A percentile compares a stretch with the other conserved stretches of the same genome.
Evolutionary conservation across 306 rosid genomes (phyloP).

Genomic region (Quercus parvula): DNA sequence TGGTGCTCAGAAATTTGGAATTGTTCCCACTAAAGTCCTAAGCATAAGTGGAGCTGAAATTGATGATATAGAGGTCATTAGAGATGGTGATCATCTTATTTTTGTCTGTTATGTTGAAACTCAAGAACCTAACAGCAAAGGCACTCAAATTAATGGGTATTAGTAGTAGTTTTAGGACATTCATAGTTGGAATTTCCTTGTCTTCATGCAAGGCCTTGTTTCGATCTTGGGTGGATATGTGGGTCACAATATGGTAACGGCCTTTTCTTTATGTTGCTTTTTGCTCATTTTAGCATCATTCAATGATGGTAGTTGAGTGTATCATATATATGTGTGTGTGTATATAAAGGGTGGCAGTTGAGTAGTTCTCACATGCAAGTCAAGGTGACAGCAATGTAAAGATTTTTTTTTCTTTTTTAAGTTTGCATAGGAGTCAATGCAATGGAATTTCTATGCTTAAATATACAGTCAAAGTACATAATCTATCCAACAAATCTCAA

Average conservation of each 20-base stretch:
- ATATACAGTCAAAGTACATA: too few species aligned
- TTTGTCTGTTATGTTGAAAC: constrained; percentile 32
- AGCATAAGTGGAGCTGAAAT: constrained; percentile 70
- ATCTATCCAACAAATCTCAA: too few species aligned
- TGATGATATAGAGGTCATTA: constrained; percentile 72
- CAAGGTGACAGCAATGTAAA: background rate
- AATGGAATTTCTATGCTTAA: background rate
- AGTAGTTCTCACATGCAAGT: background rate
- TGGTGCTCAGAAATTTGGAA: constrained; percentile 65
- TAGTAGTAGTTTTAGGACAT: background rate
- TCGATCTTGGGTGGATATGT: background rate
- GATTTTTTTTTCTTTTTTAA: background rate
- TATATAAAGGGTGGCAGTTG: background rate
- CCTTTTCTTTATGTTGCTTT: background rate
- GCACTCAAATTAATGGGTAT: background rate
- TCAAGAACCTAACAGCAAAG: constrained; percentile 5
- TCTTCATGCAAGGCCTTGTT: background rate
- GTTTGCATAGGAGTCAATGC: background rate
- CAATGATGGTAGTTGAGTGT: background rate
- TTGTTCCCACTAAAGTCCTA: constrained; percentile 37
- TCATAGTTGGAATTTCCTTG: background rate
- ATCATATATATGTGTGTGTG: too few species aligned
- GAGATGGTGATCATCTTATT: constrained; percentile 80
- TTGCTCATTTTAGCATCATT: background rate
- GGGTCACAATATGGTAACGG: background rate